Evolutionary conservation across 1,284 basidiomycete species (phyloP).

Genomic region (Xerocomus amazonicus): DNA sequence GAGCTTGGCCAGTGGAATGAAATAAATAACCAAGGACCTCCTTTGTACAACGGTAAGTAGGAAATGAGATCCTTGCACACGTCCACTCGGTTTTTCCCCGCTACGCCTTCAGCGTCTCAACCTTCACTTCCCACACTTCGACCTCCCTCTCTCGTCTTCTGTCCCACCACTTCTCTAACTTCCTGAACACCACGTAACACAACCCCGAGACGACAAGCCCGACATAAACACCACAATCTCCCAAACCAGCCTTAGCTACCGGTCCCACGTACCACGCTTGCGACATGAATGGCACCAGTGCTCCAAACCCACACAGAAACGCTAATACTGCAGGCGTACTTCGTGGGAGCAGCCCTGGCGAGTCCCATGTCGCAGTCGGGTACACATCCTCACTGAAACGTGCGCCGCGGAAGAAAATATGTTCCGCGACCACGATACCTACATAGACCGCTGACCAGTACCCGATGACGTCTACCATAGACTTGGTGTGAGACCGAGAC

Average conservation of each 20-base stretch:
- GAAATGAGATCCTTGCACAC: too few species aligned
- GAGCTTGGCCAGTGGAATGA: too few species aligned
- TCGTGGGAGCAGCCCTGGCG: constrained; percentile 21
- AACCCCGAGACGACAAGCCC: constrained; percentile 42
- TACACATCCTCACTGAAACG: constrained; percentile 30
- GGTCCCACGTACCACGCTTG: constrained; percentile 57
- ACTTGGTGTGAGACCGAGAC: neutral
- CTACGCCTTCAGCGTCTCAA: constrained; percentile 6
- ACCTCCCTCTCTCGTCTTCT: neutral
- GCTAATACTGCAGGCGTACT: constrained; percentile 43
- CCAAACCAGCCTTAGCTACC: constrained; percentile 45
- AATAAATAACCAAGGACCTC: too few species aligned
- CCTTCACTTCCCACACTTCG: neutral
- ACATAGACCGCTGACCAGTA: constrained; percentile 59
- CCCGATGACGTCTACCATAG: constrained; percentile 44
- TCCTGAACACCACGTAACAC: constrained; percentile 39
- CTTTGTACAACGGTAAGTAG: too few species aligned
- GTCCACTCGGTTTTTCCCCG: too few species aligned
- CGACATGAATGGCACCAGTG: constrained; percentile 58
- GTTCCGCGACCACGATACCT: constrained; percentile 53
- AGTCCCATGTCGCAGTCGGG: constrained; percentile 22
- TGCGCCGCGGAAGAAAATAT: constrained; percentile 48
- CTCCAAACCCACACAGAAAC: constrained; percentile 43
- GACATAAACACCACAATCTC: constrained; percentile 54
- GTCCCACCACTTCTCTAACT: constrained; percentile 36